These are phyloP conservation scores for Graphiopsis chlorocephala DNA, from an alignment of 2,329 filamentous ascomycete genomes.

Conservation along the genomic window DNA sequence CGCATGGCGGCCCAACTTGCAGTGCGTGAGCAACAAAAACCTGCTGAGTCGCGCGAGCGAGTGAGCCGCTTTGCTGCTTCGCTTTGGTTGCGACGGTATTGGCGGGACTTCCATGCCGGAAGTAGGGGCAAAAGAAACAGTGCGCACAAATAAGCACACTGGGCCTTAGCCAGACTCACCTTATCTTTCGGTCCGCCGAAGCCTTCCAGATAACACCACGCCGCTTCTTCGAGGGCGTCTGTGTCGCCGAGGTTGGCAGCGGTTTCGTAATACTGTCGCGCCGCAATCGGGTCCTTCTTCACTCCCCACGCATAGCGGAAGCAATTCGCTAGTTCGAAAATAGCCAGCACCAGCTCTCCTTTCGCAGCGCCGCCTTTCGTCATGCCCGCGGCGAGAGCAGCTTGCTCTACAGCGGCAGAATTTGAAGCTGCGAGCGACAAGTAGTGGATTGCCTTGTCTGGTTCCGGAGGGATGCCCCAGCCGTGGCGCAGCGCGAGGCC, in stretches of 20 bases:
- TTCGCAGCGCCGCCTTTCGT: constrained; percentile 94
- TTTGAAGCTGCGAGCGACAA: constrained; percentile 87
- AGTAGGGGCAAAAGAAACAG: not conserved
- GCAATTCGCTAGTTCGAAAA: constrained; percentile 89
- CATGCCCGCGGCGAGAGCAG: constrained; percentile 80
- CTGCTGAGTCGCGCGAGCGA: not conserved
- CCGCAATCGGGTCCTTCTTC: constrained; percentile 78
- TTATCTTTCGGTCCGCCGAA: constrained; percentile 98
- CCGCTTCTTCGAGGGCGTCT: constrained; percentile 96
- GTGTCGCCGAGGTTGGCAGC: constrained; percentile 94
- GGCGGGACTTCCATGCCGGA: not conserved
- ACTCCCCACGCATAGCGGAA: constrained; percentile 96
- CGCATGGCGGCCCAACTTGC: constrained; percentile 16
- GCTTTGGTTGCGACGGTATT: not conserved
- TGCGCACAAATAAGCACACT: not conserved
- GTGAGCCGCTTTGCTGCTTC: not conserved
- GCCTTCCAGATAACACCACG: constrained; percentile 94
- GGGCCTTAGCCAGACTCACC: constrained; percentile 65
- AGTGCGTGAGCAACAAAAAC: not conserved
- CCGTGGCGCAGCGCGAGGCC: constrained; percentile 90
- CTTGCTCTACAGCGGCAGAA: constrained; percentile 79
- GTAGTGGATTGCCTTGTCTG: constrained; percentile 72
- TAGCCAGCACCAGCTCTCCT: constrained; percentile 91
- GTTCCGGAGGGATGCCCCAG: constrained; percentile 80
- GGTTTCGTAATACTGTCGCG: constrained; percentile 91